A percentile compares a stretch with the other conserved stretches of the same genome.
These are phyloP conservation scores for Penicillium psychrosexuale DNA, from an alignment of 2,329 filamentous ascomycete species.

Conservation along the genomic window DNA sequence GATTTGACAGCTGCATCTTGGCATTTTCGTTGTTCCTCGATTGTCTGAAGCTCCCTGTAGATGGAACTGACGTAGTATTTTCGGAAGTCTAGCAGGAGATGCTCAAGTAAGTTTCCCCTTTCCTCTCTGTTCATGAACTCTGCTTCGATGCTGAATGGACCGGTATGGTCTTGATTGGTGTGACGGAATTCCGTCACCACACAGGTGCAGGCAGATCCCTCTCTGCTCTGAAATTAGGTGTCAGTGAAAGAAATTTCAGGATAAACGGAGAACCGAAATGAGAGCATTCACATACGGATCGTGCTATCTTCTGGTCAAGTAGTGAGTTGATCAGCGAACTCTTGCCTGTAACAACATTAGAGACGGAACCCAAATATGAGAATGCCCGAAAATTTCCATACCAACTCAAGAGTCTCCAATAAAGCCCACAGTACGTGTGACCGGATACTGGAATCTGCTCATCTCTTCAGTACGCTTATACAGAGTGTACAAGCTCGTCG, in stretches of 20 bases:
- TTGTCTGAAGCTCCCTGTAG: no score
- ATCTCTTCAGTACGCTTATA: slow-evolving; percentile 3
- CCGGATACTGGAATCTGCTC: slow-evolving; percentile 12
- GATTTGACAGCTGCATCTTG: no score
- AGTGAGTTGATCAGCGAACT: slow-evolving; percentile 18
- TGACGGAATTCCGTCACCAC: no score
- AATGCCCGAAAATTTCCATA: neutral
- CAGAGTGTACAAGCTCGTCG: slow-evolving; percentile 4
- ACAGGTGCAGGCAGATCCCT: no score
- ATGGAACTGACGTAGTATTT: no score
- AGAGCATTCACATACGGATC: slow-evolving; percentile 8
- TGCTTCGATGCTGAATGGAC: no score
- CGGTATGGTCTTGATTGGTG: no score
- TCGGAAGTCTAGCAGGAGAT: no score
- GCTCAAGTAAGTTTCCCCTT: no score
- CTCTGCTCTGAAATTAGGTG: neutral
- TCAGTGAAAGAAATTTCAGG: neutral
- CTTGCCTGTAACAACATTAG: slow-evolving; percentile 9
- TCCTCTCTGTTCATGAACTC: no score
- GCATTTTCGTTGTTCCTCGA: no score
- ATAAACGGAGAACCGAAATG: neutral
- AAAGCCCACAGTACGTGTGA: slow-evolving; percentile 15
- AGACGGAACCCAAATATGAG: neutral
- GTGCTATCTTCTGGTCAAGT: slow-evolving; percentile 6
- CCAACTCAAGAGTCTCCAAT: slow-evolving; percentile 19